Conservation (phyloP, 495 filamentous ascomycete genomes). For the Letharia lupina region DNA sequence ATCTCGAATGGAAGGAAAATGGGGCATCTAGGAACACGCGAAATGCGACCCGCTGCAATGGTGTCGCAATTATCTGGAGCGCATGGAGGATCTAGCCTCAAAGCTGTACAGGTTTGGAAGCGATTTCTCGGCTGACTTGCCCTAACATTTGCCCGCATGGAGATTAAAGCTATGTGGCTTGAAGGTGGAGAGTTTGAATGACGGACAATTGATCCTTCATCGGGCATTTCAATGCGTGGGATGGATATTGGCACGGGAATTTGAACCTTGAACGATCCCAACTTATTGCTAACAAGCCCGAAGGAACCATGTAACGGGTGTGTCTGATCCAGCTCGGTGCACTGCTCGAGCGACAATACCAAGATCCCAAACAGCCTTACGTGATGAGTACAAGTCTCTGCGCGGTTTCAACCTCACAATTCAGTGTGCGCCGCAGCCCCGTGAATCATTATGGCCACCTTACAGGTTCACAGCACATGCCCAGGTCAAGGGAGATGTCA, state of each 20-base stretch:
- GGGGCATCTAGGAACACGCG: neutral
- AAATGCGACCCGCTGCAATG: neutral
- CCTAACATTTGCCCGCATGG: neutral
- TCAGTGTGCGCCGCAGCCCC: neutral
- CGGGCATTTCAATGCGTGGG: neutral
- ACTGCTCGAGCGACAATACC: neutral
- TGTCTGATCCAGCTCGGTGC: neutral
- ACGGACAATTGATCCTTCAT: neutral
- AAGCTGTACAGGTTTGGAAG: neutral
- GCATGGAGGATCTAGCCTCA: neutral
- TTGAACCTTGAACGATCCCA: neutral
- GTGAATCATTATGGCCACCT: no score
- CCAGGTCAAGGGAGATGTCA: neutral
- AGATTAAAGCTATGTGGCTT: neutral
- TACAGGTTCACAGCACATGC: neutral
- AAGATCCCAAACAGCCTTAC: neutral
- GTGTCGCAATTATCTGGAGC: neutral
- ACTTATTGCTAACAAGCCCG: neutral
- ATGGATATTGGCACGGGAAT: neutral
- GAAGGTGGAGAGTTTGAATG: neutral
- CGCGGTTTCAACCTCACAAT: no score
- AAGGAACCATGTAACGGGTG: neutral
- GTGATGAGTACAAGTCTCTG: neutral
- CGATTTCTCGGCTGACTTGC: neutral
- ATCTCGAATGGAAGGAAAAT: neutral